Evolutionary conservation across 495 filamentous ascomycete species (phyloP).

Genomic region (Penicillium cinerascens): DNA sequence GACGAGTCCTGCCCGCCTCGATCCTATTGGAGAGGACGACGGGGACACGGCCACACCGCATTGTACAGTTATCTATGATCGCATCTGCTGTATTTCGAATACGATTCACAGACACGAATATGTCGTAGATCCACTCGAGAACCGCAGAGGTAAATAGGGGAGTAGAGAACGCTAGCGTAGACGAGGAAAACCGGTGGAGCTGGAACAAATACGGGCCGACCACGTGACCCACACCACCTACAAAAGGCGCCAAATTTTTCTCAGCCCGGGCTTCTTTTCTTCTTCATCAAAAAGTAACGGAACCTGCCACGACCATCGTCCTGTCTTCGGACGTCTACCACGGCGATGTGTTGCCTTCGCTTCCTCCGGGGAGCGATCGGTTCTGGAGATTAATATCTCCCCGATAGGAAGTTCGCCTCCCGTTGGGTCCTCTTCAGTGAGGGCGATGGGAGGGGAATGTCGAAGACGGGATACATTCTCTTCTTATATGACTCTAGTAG

Average conservation of each 20-base stretch:
- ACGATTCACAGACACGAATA: not conserved
- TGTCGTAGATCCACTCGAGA: not conserved
- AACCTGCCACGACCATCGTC: conserved; percentile 64
- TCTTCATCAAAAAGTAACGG: conserved; percentile 59
- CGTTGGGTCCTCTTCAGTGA: conserved; percentile 63
- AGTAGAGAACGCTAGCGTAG: not conserved
- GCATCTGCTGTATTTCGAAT: not conserved
- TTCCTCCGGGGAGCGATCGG: conserved; percentile 41
- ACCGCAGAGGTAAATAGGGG: not conserved
- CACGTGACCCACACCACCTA: conserved; percentile 29
- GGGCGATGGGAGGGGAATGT: conserved; percentile 64
- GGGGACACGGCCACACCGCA: not conserved
- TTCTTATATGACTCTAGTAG: not conserved
- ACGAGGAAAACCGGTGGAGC: not conserved
- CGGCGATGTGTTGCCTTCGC: conserved; percentile 63
- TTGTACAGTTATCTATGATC: not conserved
- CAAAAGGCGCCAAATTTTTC: conserved; percentile 26
- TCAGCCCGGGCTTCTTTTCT: conserved; percentile 36
- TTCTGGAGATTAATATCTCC: conserved; percentile 56
- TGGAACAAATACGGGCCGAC: conserved; percentile 23
- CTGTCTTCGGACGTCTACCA: conserved; percentile 40
- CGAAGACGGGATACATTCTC: conserved; percentile 61
- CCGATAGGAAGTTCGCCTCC: conserved; percentile 63
- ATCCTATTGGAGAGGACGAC: not conserved
- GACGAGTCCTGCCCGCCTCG: no score